These are phyloP conservation scores for Phaeosphaeria sp. DNA, from an alignment of 2,329 filamentous ascomycete genomes.

Conservation along the genomic window DNA sequence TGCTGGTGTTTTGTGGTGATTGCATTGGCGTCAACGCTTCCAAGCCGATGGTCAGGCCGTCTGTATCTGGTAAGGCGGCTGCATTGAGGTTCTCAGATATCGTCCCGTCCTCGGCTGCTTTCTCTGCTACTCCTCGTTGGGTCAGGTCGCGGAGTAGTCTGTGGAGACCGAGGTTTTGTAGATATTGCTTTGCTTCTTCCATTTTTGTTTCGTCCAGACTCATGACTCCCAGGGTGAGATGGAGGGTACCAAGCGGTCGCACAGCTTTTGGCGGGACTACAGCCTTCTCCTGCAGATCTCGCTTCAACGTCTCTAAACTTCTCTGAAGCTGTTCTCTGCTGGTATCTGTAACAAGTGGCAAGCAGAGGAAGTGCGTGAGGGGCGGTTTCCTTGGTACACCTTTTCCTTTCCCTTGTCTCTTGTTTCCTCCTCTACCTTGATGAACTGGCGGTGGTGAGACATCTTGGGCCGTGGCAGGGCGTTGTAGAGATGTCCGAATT, in stretches of 20 bases:
- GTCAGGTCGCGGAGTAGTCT: slow-evolving; percentile 26
- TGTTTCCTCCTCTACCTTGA: slow-evolving; percentile 13
- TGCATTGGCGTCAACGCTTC: slow-evolving; percentile 68
- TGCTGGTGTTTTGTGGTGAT: slow-evolving; percentile 60
- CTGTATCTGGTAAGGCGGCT: slow-evolving; percentile 31
- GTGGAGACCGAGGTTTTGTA: slow-evolving; percentile 55
- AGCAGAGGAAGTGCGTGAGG: slow-evolving; percentile 77
- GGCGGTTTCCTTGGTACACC: slow-evolving; percentile 48
- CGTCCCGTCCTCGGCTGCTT: slow-evolving; percentile 20
- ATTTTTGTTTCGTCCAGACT: slow-evolving; percentile 64
- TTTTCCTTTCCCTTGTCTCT: slow-evolving; percentile 14
- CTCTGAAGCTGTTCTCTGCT: slow-evolving; percentile 70
- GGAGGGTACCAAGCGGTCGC: slow-evolving; percentile 78
- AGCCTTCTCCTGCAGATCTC: slow-evolving; percentile 49
- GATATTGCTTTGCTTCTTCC: slow-evolving; percentile 48
- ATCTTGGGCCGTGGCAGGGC: slow-evolving; percentile 8
- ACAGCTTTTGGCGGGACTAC: slow-evolving; percentile 70
- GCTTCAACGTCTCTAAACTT: slow-evolving; percentile 67
- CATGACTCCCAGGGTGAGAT: slow-evolving; percentile 89
- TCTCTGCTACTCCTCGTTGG: slow-evolving; percentile 15
- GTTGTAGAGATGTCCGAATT: slow-evolving; percentile 31
- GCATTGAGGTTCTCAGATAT: slow-evolving; percentile 38
- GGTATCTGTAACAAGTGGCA: slow-evolving; percentile 70
- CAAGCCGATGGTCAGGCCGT: slow-evolving; percentile 51
- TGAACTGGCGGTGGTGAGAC: slow-evolving; percentile 17